Conservation (phyloP, 495 filamentous ascomycete species). For the Podospora sp. region DNA sequence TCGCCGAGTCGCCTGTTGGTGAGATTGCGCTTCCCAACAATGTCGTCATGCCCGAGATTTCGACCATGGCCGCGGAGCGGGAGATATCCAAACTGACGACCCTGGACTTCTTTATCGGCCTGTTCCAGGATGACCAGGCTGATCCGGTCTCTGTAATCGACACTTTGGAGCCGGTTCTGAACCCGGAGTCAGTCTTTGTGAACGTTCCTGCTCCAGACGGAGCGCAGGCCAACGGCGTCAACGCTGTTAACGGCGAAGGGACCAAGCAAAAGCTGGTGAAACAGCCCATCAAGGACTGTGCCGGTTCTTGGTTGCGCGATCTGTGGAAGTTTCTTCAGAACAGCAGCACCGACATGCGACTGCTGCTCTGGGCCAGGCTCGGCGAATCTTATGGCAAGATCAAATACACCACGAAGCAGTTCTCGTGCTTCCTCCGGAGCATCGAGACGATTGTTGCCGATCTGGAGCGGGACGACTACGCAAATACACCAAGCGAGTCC, state of each 20-base stretch:
- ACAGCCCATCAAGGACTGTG: slow-evolving; percentile 46
- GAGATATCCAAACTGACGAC: slow-evolving; percentile 91
- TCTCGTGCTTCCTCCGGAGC: slow-evolving; percentile 81
- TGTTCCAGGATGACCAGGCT: slow-evolving; percentile 68
- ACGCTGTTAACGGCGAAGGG: slow-evolving; percentile 8
- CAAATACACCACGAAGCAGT: slow-evolving; percentile 78
- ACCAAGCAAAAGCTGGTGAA: slow-evolving; percentile 26
- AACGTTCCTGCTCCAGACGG: slow-evolving; percentile 22
- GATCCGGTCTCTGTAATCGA: slow-evolving; percentile 85
- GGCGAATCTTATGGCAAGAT: slow-evolving; percentile 84
- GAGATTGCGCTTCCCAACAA: slow-evolving; percentile 80
- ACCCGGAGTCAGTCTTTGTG: slow-evolving; percentile 62
- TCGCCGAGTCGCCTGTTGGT: slow-evolving; percentile 38
- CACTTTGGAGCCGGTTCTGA: slow-evolving; percentile 87
- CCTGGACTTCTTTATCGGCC: slow-evolving; percentile 89
- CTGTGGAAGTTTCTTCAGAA: slow-evolving; percentile 81
- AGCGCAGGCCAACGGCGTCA: slow-evolving; percentile 18
- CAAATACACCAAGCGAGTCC: slow-evolving; percentile 59
- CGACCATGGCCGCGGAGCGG: slow-evolving; percentile 74
- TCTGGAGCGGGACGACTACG: slow-evolving; percentile 64
- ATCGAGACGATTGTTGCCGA: slow-evolving; percentile 80
- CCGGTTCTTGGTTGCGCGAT: slow-evolving; percentile 60
- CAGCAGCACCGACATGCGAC: slow-evolving; percentile 75
- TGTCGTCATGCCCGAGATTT: slow-evolving; percentile 85
- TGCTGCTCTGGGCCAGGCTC: slow-evolving; percentile 86